A percentile compares a stretch with the other conserved stretches of the same genome.
These are phyloP conservation scores for Cercospora sp. DNA, from an alignment of 2,329 filamentous ascomycete species.

Conservation along the genomic window DNA sequence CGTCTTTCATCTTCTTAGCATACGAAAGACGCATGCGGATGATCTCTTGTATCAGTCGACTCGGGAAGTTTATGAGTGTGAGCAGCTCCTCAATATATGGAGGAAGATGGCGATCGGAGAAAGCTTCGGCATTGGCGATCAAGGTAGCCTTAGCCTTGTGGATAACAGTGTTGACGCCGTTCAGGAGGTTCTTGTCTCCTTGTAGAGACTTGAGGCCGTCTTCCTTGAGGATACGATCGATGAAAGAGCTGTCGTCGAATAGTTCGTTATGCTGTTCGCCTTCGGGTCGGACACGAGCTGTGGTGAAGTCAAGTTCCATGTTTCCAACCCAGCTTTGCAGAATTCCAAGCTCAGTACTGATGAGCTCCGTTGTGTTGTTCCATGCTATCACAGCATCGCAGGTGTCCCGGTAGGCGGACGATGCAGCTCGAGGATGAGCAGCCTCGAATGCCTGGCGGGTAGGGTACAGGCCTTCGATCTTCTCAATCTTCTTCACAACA, in stretches of 20 bases:
- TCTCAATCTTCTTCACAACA: slow-evolving; percentile 86
- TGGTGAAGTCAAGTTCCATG: slow-evolving; percentile 85
- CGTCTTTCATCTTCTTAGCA: slow-evolving; percentile 92
- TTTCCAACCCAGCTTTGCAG: slow-evolving; percentile 97
- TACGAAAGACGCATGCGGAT: slow-evolving; percentile 89
- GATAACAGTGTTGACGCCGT: slow-evolving; percentile 80
- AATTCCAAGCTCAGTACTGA: slow-evolving; percentile 90
- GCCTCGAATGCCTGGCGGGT: slow-evolving; percentile 71
- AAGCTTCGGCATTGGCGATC: slow-evolving; percentile 80
- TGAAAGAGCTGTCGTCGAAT: slow-evolving; percentile 86
- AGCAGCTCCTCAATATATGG: slow-evolving; percentile 96
- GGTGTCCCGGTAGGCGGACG: slow-evolving; percentile 74
- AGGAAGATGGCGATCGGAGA: slow-evolving; percentile 84
- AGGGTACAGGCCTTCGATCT: slow-evolving; percentile 80
- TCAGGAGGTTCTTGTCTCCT: slow-evolving; percentile 78
- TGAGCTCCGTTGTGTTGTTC: slow-evolving; percentile 95
- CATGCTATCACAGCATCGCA: slow-evolving; percentile 89
- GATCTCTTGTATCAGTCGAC: slow-evolving; percentile 92
- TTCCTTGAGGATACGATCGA: slow-evolving; percentile 92
- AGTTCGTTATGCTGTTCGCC: slow-evolving; percentile 65
- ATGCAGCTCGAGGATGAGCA: slow-evolving; percentile 75
- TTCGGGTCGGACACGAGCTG: slow-evolving; percentile 67
- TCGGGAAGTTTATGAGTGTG: slow-evolving; percentile 95
- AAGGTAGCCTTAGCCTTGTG: slow-evolving; percentile 90
- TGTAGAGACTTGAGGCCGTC: slow-evolving; percentile 91